Percentiles rank a stretch among this genome's conserved stretches.
Evolutionary conservation across 2,329 filamentous ascomycete genomes (phyloP).

Genomic region (Paecilomyces fulvus): DNA sequence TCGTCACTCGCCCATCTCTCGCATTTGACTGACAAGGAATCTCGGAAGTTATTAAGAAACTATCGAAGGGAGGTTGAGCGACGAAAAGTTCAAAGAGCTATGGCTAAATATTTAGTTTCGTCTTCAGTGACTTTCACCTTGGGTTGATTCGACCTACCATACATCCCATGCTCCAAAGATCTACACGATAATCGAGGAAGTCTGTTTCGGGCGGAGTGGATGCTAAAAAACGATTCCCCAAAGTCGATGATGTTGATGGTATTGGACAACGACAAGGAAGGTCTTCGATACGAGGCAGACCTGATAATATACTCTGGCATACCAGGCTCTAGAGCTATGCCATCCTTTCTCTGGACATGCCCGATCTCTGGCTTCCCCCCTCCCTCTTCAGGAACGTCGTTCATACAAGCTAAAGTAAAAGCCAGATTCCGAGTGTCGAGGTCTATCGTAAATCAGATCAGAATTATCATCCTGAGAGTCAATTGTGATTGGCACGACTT

Average conservation of each 20-base stretch:
- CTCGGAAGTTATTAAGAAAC: slow-evolving; percentile 23
- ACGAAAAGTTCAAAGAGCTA: slow-evolving; percentile 33
- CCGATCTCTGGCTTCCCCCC: slow-evolving; percentile 19
- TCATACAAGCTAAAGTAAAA: slow-evolving; percentile 12
- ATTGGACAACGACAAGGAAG: slow-evolving; percentile 7
- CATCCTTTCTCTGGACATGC: slow-evolving; percentile 13
- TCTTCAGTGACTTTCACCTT: background rate
- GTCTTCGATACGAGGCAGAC: slow-evolving; percentile 7
- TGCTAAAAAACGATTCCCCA: slow-evolving; percentile 26
- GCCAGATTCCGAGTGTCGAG: slow-evolving; percentile 20
- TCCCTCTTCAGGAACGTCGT: slow-evolving; percentile 9
- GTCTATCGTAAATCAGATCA: slow-evolving; percentile 15
- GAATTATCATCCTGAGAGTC: slow-evolving; percentile 1
- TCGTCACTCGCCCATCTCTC: slow-evolving; percentile 24
- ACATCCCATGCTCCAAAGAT: slow-evolving; percentile 32
- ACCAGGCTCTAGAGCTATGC: slow-evolving; percentile 11
- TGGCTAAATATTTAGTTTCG: slow-evolving; percentile 6
- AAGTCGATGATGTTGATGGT: slow-evolving; percentile 31
- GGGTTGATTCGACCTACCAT: slow-evolving; percentile 18
- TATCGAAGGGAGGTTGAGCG: slow-evolving; percentile 32
- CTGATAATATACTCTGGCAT: slow-evolving; percentile 19
- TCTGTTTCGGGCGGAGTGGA: slow-evolving; percentile 12
- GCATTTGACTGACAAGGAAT: slow-evolving; percentile 29
- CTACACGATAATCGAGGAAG: slow-evolving; percentile 28
- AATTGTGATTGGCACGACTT: slow-evolving; percentile 2